These are phyloP conservation scores for Ceratobasidium sp. DNA, from an alignment of 1,284 basidiomycete genomes.

Conservation along the genomic window DNA sequence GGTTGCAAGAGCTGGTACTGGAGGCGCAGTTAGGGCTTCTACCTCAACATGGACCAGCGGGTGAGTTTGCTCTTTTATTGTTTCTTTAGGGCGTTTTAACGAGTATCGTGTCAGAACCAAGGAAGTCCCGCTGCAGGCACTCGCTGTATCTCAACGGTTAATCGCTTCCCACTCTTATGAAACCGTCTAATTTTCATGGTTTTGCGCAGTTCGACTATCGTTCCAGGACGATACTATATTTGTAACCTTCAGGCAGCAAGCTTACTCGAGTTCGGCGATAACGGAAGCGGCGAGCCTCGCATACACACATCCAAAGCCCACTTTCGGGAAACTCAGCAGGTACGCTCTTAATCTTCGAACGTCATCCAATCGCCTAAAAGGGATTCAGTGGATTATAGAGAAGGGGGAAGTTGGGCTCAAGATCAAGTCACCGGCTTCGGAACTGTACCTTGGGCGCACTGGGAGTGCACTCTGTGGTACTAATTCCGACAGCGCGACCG, in stretches of 20 bases:
- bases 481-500: not conserved
- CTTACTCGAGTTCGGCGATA: not conserved
- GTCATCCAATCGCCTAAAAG: not conserved
- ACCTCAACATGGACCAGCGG: not conserved
- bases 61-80: too few relatives aligned
- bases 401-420: constrained; percentile 25
- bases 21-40: constrained; percentile 35
- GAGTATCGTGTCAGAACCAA: too few relatives aligned
- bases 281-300: not conserved
- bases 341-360: not conserved
- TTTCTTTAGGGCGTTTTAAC: too few relatives aligned
- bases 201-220: constrained; percentile 5
- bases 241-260: not conserved
- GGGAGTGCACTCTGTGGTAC: not conserved
- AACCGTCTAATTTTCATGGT: not conserved
- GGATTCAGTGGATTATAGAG: constrained; percentile 34
- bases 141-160: not conserved
- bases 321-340: constrained; percentile 24
- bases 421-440: constrained; percentile 19
- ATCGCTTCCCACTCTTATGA: not conserved
- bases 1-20: constrained; percentile 26
- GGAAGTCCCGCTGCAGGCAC: not conserved
- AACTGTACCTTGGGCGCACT: constrained; percentile 5
- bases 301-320: constrained; percentile 6
- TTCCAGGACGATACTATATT: constrained; percentile 27